Base-by-base conservation (phyloP, 495 filamentous ascomycete genomes). In the Penicillium paxilli region DNA sequence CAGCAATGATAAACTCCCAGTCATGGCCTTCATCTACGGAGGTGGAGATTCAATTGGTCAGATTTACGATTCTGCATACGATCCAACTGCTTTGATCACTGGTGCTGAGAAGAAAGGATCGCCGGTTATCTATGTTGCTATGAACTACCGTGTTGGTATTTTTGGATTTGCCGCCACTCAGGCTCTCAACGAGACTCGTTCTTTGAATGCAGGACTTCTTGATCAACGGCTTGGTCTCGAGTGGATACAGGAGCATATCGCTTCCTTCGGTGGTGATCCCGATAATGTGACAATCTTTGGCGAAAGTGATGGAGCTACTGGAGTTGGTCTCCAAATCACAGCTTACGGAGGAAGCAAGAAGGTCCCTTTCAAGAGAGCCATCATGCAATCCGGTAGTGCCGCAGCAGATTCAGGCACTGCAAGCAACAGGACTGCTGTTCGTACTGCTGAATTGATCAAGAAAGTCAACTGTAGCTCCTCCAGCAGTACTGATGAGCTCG, bases 231-330 rank as follows among this genome's bases (percentile, higher is more conserved):
- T 59, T 8, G 57, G 40, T 8, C 41, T 59, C 1, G 19, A 51
- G 9, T 59, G 57, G 57, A 33, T 59, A 6, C 57, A 59, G 33
- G 16, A 51, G 16, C 23, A 59, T 23, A 59, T 59, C 12, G 9
- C 40, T 7, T 41, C 51, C 28, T 59, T 59, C n/a, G 57, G 56
- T 20, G 57, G 57, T 20, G 57, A 59, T 23, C 57, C 57, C 6
- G 51, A 55, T 9, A 59, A 59, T 44, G 57, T 59, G 12, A 59
- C 51, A 14, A 55, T 55, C 24, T 54, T 59, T 23, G 57, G 57
- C 16, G 57, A 59, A 35, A 51, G 41, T 44, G 57, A 51, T 11
- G 57, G 51, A 5, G 51, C 40, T 12, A 51, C 51, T n/a, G 51
- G 51, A 7, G 40, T 59, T 30, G 51, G 51, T 19, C 41, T 54